Conservation (phyloP, 1,139 yeast genomes). For the Pichia cactophila region DNA sequence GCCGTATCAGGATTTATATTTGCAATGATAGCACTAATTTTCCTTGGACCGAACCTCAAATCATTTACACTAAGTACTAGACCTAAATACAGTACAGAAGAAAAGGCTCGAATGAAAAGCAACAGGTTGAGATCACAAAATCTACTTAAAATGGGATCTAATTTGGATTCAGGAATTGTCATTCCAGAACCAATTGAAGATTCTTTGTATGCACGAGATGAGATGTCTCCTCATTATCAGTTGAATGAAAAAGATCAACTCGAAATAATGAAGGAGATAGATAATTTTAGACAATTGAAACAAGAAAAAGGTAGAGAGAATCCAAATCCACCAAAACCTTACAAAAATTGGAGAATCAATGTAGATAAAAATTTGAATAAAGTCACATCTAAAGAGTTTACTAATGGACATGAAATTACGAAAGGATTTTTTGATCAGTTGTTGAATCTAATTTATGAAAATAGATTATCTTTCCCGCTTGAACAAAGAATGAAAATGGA, state of each 20-base stretch:
- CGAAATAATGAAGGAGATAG: neutral
- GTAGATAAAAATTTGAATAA: conserved; percentile 17
- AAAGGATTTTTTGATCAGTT: conserved; percentile 23
- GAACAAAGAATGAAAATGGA: conserved; percentile 22
- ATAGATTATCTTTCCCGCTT: conserved; percentile 24
- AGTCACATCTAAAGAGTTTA: conserved; percentile 20
- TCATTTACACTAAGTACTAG: neutral
- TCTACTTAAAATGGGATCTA: neutral
- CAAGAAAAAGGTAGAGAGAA: conserved; percentile 2
- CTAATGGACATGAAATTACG: conserved; percentile 22
- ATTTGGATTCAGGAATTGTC: neutral
- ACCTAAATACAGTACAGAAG: neutral
- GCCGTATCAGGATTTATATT: neutral
- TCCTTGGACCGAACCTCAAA: neutral
- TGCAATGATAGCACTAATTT: neutral
- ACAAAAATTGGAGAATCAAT: conserved; percentile 11
- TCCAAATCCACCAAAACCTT: conserved; percentile 7
- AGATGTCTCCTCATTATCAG: conserved; percentile 1
- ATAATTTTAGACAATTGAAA: conserved; percentile 1
- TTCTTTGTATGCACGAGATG: conserved; percentile 12
- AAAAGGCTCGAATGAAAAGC: neutral
- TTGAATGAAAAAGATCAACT: neutral
- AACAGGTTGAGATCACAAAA: neutral
- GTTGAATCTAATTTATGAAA: conserved; percentile 22
- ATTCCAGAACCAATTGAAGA: conserved; percentile 5